Evolutionary conservation across 2,329 filamentous ascomycete species (phyloP), one percentile per base, ranked within the genome.

Genomic region (Curvularia hawaiiensis): DNA sequence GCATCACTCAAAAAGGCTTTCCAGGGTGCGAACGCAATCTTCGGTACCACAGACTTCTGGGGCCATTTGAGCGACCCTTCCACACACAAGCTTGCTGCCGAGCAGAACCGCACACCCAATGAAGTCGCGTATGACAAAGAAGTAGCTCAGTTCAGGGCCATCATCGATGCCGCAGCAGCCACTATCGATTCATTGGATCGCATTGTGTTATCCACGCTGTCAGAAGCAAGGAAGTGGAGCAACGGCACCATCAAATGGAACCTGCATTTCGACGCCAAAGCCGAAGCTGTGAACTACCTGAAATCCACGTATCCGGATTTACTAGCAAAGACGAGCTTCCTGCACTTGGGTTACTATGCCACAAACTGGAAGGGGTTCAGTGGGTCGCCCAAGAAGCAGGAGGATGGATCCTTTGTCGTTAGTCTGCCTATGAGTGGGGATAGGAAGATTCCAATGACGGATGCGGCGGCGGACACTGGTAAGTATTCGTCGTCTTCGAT

Each of bases 171-270:
- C 1, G 80, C 78, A 0, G 70, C 74, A 1, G 60, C 68, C 8
- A 76, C 64, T 0, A 9, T 65, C 0, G 72, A 64, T 4, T 54
- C 75, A 0, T 69, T 83, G 1, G 65, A 79, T 45, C 77, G 79
- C 41, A 81, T 77, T 58, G 66, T 82, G 38, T 77, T 79, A 71
- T 77, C 73, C 18, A 81, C 79, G 1, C 66, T 82, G 11, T 78
- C 76, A 1, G 69, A 75, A 16, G 60, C 68, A 4, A 59, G 52
- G 20, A 61, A 59, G 14, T 67, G 75, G 24, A 74, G 71, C 7
- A 58, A 65, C 1, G 78, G 79, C 1, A 72, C 72, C 41, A 61
- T 51, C 26, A 65, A 26, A 62, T 79, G 64, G 35, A 65, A 70
- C 1, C 71, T 76, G 2, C 79, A 82, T 56, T 80, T 79, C 50